Conservation (phyloP, 768 basidiomycete genomes). For the Tylopilus rubrobrunneus region DNA sequence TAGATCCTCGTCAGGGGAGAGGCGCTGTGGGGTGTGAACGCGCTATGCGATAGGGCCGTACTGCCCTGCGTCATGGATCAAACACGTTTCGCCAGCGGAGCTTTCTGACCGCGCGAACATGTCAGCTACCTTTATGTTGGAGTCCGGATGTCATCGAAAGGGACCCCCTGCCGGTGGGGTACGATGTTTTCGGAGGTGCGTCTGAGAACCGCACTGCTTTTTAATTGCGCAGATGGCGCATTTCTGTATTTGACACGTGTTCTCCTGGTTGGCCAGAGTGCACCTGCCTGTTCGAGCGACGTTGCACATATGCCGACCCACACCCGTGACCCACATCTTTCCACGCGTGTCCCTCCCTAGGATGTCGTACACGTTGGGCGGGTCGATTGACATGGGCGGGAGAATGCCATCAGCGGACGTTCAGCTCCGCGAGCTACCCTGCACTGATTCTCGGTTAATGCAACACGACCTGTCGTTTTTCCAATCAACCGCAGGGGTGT, state of each 20-base stretch:
- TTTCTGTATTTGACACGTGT: not conserved
- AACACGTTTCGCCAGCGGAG: not conserved
- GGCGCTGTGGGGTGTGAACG: constrained; percentile 24
- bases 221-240: not conserved
- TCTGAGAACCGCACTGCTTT: constrained; percentile 1
- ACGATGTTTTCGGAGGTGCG: not conserved
- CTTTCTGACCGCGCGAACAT: not conserved
- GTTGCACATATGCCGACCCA: not conserved
- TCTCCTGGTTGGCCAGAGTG: not conserved
- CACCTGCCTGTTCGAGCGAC: not conserved
- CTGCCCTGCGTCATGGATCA: constrained; percentile 6
- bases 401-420: not conserved
- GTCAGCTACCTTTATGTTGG: constrained; percentile 8
- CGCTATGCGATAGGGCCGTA: constrained; percentile 6
- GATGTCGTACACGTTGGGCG: not conserved
- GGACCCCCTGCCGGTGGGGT: not conserved
- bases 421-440: not conserved
- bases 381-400: not conserved
- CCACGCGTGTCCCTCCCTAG: constrained; percentile 11
- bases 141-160: not conserved
- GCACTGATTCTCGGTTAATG: not conserved
- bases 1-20: constrained; percentile 12
- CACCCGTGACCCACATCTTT: not conserved
- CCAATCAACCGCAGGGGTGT: constrained; percentile 6
- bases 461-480: constrained; percentile 6